Conservation (phyloP, 2,329 filamentous ascomycete species). For the Botrytis deweyae region DNA sequence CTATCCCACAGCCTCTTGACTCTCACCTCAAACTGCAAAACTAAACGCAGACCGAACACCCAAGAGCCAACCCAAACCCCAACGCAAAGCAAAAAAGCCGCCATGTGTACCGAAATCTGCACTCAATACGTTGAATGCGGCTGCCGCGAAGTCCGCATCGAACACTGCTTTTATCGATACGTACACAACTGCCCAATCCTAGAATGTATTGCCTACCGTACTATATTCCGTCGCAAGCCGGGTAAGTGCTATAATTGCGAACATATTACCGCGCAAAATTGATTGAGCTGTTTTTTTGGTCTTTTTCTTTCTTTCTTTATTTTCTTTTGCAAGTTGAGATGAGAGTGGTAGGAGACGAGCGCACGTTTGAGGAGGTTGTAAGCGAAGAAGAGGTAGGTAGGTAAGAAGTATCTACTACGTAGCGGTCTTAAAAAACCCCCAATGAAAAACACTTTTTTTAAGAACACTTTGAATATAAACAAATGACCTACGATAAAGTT, state of each 20-base stretch:
- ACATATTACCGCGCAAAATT: neutral
- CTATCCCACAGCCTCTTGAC: neutral
- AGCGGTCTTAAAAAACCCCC: neutral
- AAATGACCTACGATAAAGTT: accelerated
- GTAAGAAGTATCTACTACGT: neutral
- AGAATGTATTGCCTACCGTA: neutral
- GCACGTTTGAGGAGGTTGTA: no score
- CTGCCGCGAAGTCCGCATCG: no score
- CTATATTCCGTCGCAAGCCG: neutral
- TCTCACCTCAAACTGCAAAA: neutral
- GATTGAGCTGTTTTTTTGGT: neutral
- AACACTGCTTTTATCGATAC: neutral
- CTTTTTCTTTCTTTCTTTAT: neutral
- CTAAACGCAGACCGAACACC: neutral
- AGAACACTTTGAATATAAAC: neutral
- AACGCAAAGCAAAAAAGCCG: neutral
- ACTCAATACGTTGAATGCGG: neutral
- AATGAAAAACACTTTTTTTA: neutral
- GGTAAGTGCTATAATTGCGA: neutral
- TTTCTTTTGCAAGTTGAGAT: neutral
- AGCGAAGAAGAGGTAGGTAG: neutral
- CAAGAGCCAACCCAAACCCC: neutral
- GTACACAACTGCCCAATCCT: neutral
- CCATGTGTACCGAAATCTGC: neutral
- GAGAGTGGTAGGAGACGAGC: neutral